Conservation (phyloP, 1,284 basidiomycete genomes). For the Agaricales sp. region DNA sequence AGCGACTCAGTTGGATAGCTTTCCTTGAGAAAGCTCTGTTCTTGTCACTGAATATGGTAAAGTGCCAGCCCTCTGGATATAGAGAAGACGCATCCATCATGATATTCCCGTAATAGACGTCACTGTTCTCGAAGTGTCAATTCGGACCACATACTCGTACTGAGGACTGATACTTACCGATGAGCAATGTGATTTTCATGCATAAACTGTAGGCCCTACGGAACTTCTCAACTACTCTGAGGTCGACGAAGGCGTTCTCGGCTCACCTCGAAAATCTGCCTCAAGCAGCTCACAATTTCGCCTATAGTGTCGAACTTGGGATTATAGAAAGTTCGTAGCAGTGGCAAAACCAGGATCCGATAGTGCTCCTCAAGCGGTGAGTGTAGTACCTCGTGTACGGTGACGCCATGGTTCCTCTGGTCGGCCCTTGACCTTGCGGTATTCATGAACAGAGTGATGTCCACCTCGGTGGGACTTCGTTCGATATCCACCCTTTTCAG, state of each 20-base stretch:
- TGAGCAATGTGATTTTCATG: constrained; percentile 28
- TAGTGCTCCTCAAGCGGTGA: constrained; percentile 14
- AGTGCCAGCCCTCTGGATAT: constrained; percentile 19
- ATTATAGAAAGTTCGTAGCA: constrained; percentile 13
- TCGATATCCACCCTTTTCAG: constrained; percentile 16
- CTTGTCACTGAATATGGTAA: constrained; percentile 2
- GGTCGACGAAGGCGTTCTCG: constrained; percentile 1
- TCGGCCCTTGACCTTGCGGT: constrained; percentile 12
- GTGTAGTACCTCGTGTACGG: constrained; percentile 21
- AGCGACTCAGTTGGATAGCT: constrained; percentile 16
- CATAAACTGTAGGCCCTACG: constrained; percentile 27
- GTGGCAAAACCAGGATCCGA: constrained; percentile 22
- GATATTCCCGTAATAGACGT: constrained; percentile 24
- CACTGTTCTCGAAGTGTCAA: constrained; percentile 18
- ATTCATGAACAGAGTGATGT: constrained; percentile 16
- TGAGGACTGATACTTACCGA: constrained; percentile 15
- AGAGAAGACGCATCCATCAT: constrained; percentile 24
- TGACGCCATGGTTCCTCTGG: constrained; percentile 25
- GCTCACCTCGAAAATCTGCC: constrained; percentile 21
- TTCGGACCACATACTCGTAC: neutral
- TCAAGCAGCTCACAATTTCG: constrained; percentile 20
- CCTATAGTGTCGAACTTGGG: constrained; percentile 21
- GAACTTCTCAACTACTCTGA: neutral
- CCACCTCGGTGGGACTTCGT: constrained; percentile 16
- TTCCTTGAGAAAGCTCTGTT: constrained; percentile 15